Conservation (phyloP, 176 grass and related monocot species). For the Avena sativa region DNA sequence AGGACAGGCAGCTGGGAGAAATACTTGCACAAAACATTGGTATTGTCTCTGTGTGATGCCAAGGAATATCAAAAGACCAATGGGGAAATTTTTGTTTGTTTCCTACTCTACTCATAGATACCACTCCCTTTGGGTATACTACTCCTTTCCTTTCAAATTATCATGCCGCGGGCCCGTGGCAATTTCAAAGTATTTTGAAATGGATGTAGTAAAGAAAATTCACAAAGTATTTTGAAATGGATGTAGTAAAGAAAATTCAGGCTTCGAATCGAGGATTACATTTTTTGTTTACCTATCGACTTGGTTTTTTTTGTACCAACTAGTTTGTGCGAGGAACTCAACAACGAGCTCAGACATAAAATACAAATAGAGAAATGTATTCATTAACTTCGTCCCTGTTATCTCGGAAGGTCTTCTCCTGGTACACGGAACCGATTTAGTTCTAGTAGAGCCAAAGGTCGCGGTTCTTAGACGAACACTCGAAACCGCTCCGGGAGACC, state of each 20-base stretch:
- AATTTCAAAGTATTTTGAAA: background rate
- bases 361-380: too few species aligned
- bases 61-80: conserved; percentile 43
- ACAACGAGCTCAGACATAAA: background rate
- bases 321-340: background rate
- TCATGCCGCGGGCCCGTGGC: too few species aligned
- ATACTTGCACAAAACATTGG: background rate
- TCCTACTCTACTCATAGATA: background rate
- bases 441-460: background rate
- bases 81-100: conserved; percentile 29
- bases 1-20: conserved; percentile 9
- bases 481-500: background rate
- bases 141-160: too few species aligned
- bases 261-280: background rate
- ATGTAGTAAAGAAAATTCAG: too few species aligned
- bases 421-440: background rate
- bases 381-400: background rate
- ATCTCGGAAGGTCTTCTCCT: background rate
- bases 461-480: background rate
- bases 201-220: background rate
- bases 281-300: background rate
- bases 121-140: background rate
- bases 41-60: conserved; percentile 8
- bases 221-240: too few species aligned
- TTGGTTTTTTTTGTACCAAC: background rate